Conservation (phyloP, 768 basidiomycete genomes). For the Lactarius hatsudake region DNA sequence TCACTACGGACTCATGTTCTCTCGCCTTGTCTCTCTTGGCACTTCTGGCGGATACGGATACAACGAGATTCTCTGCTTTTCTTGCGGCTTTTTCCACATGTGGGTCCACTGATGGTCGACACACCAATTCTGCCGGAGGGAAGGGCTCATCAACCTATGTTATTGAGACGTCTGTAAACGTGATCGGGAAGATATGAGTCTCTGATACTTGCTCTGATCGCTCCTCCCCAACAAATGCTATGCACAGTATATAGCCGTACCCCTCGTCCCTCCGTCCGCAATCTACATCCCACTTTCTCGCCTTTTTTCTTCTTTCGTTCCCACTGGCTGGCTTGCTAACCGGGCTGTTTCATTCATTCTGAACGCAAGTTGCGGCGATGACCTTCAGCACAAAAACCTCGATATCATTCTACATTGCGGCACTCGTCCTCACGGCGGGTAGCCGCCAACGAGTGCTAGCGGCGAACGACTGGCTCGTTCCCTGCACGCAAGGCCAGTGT, state of each 20-base stretch:
- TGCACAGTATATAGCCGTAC: not conserved
- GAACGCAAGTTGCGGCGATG: not conserved
- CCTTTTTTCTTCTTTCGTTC: not conserved
- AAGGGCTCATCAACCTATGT: not conserved
- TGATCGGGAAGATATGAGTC: not conserved
- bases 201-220: not conserved
- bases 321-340: not conserved
- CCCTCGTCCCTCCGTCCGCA: not conserved
- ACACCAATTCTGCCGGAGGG: not conserved
- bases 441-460: not conserved
- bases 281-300: not conserved
- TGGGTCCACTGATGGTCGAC: not conserved
- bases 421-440: constrained; percentile 1
- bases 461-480: constrained; percentile 18
- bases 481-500: constrained; percentile 15
- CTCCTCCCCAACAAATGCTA: not conserved
- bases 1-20: not conserved
- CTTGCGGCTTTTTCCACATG: not conserved
- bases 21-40: not conserved
- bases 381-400: not conserved
- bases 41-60: not conserved
- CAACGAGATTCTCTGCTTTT: not conserved
- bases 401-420: not conserved
- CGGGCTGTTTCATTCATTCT: not conserved
- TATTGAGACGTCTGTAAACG: not conserved